These are phyloP conservation scores for Trichoderma sp. DNA, from an alignment of 2,329 filamentous ascomycete species.

Conservation along the genomic window DNA sequence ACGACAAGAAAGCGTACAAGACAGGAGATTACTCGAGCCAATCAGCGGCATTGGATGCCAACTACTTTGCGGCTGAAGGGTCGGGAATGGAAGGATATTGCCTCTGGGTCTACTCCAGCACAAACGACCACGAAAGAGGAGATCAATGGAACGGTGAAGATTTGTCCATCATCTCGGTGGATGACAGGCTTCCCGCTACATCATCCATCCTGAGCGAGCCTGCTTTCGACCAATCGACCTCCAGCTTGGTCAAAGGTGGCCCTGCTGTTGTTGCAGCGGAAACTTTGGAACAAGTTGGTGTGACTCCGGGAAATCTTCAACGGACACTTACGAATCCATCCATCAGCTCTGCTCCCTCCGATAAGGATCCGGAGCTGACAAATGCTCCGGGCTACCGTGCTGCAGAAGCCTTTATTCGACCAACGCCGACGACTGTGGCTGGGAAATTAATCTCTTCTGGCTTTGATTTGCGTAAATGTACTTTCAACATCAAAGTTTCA, in stretches of 20 bases:
- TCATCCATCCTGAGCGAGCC: constrained; percentile 51
- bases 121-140: constrained; percentile 85
- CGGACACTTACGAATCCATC: constrained; percentile 68
- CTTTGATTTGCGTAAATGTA: constrained; percentile 80
- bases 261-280: constrained; percentile 38
- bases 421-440: constrained; percentile 73
- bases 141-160: constrained; percentile 99
- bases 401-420: constrained; percentile 89
- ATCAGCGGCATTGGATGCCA: constrained; percentile 89
- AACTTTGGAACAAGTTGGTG: constrained; percentile 54
- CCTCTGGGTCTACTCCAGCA: constrained; percentile 81
- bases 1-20: constrained; percentile 91
- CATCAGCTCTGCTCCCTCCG: constrained; percentile 60
- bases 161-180: constrained; percentile 81
- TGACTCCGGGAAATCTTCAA: constrained; percentile 77
- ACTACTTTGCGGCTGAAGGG: constrained; percentile 89
- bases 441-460: constrained; percentile 71
- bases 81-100: constrained; percentile 82
- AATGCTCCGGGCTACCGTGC: constrained; percentile 76
- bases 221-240: constrained; percentile 47
- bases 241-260: constrained; percentile 39
- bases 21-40: constrained; percentile 95
- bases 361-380: constrained; percentile 58
- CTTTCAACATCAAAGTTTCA: constrained; percentile 71
- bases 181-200: constrained; percentile 68